These are phyloP conservation scores for Ilyonectria sp. DNA, from an alignment of 2,329 filamentous ascomycete species.

Conservation along the genomic window DNA sequence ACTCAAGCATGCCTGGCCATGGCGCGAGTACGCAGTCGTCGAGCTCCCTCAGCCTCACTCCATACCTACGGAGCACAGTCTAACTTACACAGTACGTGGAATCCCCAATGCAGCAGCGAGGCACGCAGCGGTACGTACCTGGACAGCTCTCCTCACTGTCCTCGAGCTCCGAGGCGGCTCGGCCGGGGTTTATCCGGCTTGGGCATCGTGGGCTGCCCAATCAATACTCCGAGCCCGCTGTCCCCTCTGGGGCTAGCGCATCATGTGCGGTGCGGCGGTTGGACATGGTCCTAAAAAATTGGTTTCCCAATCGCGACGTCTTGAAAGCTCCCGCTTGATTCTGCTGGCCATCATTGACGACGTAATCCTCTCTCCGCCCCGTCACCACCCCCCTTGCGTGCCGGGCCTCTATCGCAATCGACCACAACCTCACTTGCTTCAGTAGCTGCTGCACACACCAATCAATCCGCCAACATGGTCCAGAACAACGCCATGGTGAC, in stretches of 20 bases:
- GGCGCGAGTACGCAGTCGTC: conserved; percentile 21
- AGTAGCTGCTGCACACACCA: conserved; percentile 31
- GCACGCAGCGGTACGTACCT: conserved; percentile 43
- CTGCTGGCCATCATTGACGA: conserved; percentile 40
- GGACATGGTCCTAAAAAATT: conserved; percentile 47
- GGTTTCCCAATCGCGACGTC: conserved; percentile 46
- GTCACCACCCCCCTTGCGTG: conserved; percentile 25
- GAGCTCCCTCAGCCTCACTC: conserved; percentile 28
- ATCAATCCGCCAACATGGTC: conserved; percentile 56
- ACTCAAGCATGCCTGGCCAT: conserved; percentile 32
- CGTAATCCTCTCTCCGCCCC: conserved; percentile 33
- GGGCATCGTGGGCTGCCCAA: conserved; percentile 29
- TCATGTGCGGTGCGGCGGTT: conserved; percentile 42
- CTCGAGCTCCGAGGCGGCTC: conserved; percentile 34
- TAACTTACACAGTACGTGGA: conserved; percentile 33
- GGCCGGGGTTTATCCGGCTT: conserved; percentile 33
- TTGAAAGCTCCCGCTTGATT: conserved; percentile 44
- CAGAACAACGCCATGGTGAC: conserved; percentile 71
- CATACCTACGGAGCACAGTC: conserved; percentile 29
- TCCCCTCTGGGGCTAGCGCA: conserved; percentile 34
- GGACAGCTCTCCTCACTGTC: conserved; percentile 29
- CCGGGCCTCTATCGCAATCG: conserved; percentile 29
- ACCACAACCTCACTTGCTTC: conserved; percentile 28
- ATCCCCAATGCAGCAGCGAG: conserved; percentile 31
- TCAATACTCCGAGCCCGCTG: conserved; percentile 33